Evolutionary conservation across 2,329 filamentous ascomycete genomes (phyloP).

Genomic region (Xylaria sp.): DNA sequence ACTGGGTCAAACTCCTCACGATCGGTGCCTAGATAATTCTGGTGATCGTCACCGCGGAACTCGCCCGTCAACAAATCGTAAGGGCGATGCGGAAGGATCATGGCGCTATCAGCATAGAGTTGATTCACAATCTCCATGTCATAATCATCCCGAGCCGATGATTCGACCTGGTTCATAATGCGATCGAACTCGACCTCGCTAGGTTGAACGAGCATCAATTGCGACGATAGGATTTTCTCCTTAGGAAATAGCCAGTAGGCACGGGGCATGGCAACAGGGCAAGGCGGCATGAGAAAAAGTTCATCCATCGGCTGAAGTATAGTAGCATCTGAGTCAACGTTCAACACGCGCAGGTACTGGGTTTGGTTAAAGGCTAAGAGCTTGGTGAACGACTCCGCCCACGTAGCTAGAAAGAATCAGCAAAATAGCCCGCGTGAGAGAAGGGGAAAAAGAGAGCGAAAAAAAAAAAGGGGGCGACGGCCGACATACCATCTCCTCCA

Average conservation of each 20-base stretch:
- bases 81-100: constrained; percentile 71
- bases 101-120: constrained; percentile 65
- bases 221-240: constrained; percentile 64
- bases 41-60: constrained; percentile 64
- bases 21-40: constrained; percentile 53
- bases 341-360: constrained; percentile 63
- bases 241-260: constrained; percentile 74
- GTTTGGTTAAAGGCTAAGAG: constrained; percentile 74
- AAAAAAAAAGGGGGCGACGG: background rate
- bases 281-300: constrained; percentile 72
- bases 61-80: constrained; percentile 71
- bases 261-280: constrained; percentile 72
- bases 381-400: constrained; percentile 74
- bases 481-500: constrained; percentile 50
- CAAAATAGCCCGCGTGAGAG: background rate
- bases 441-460: no score
- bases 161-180: constrained; percentile 50
- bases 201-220: constrained; percentile 71
- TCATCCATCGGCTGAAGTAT: constrained; percentile 74
- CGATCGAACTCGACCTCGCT: constrained; percentile 59
- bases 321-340: constrained; percentile 70
- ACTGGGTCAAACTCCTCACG: constrained; percentile 67
- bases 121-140: constrained; percentile 76
- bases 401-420: constrained; percentile 54
- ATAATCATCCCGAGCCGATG: constrained; percentile 54